Percentiles rank a stretch among this genome's conserved stretches.
Evolutionary conservation across 2,329 filamentous ascomycete species (phyloP).

Genomic region (Monilinia aucupariae): DNA sequence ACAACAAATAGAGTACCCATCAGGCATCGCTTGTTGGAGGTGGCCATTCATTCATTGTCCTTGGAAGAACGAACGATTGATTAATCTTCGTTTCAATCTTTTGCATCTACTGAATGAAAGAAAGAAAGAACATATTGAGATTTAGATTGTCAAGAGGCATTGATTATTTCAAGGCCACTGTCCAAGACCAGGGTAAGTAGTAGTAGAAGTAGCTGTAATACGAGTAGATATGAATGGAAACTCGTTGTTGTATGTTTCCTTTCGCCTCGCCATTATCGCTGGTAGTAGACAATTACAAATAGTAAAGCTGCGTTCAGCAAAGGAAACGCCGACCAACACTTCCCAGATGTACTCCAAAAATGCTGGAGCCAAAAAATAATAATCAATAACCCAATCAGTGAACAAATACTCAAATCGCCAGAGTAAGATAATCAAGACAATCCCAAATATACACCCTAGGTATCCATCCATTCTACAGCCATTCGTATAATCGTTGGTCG

Average conservation of each 20-base stretch:
- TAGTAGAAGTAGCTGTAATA: too few species aligned
- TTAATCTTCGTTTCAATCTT: too few species aligned
- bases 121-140: not conserved
- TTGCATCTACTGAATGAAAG: not conserved
- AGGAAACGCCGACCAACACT: constrained; percentile 9
- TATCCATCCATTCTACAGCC: constrained; percentile 18
- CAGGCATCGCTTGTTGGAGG: not conserved
- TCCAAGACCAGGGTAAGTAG: not conserved
- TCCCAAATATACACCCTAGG: constrained; percentile 17
- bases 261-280: not conserved
- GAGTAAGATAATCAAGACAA: constrained; percentile 16
- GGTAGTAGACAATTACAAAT: constrained; percentile 4
- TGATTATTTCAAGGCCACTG: not conserved
- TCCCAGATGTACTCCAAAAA: constrained; percentile 2
- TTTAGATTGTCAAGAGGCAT: not conserved
- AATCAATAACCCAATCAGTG: constrained; percentile 2
- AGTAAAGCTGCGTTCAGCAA: not conserved
- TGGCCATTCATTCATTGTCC: constrained; percentile 3
- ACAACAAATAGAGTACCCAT: not conserved
- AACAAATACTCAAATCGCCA: constrained; percentile 6
- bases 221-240: not conserved
- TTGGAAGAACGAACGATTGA: not conserved
- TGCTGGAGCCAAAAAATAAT: constrained; percentile 3
- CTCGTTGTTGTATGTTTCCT: not conserved
- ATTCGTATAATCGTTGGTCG: constrained; percentile 18